phyloP scores from a whole-genome alignment of 495 filamentous ascomycete genomes.

The Aspergillus saccharolyticus region DNA sequence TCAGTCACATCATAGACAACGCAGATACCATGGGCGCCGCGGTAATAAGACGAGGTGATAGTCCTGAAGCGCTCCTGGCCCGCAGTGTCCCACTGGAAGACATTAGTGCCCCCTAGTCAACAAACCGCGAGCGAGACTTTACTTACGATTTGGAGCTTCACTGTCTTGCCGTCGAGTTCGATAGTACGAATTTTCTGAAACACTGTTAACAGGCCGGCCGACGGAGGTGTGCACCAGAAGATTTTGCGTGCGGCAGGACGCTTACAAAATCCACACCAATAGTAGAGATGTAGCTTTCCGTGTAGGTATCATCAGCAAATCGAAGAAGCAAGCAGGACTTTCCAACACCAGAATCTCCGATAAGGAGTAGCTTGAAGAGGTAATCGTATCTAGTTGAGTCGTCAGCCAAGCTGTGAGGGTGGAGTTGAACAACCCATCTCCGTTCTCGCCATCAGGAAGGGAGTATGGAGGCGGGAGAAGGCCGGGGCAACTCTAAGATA shows the following conservation, averaged over 20 bases:
- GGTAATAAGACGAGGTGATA: conserved; percentile 99
- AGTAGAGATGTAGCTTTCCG: conserved; percentile 99
- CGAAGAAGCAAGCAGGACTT: conserved; percentile 97
- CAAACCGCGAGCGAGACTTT: not conserved
- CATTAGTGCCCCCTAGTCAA: conserved; percentile 13
- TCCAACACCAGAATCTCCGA: conserved; percentile 98
- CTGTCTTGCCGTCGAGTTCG: conserved; percentile 98
- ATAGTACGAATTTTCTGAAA: conserved; percentile 97
- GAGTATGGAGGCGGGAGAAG: not conserved
- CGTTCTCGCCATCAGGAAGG: not conserved
- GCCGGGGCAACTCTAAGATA: not conserved
- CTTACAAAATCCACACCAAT: conserved; percentile 99
- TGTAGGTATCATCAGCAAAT: conserved; percentile 99
- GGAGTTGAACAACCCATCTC: not conserved
- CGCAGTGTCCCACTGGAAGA: conserved; percentile 88
- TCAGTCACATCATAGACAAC: conserved; percentile 99
- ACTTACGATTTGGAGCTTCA: conserved; percentile 99
- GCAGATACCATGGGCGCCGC: conserved; percentile 96
- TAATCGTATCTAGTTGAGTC: conserved; percentile 84
- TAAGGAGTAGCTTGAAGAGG: conserved; percentile 99
- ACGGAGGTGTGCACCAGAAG: not conserved
- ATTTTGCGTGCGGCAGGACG: conserved; percentile 3
- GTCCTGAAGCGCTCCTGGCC: conserved; percentile 99
- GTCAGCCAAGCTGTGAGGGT: conserved; percentile 25
- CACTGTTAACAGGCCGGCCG: conserved; percentile 16